Percentiles rank a stretch among this genome's conserved stretches.
These are phyloP conservation scores for Metarhizium humberi DNA, from an alignment of 2,329 filamentous ascomycete genomes.

Conservation along the genomic window DNA sequence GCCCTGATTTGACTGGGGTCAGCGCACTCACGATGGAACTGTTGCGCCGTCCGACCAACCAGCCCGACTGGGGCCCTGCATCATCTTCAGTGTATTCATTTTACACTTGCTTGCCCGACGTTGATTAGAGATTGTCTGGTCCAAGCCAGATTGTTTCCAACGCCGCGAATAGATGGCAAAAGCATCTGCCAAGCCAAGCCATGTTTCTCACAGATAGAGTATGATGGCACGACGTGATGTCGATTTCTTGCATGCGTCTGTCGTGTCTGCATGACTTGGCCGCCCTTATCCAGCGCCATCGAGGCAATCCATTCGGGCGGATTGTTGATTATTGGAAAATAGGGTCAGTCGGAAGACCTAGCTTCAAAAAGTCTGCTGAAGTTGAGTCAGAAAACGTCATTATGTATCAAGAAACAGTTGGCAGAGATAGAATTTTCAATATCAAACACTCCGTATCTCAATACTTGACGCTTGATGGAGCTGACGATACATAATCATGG, in stretches of 20 bases:
- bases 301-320: not conserved
- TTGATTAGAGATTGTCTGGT: not conserved
- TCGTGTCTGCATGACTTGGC: not conserved
- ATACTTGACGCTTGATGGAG: not conserved
- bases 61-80: no score
- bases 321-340: not conserved
- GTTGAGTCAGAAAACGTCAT: no score
- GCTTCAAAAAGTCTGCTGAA: no score
- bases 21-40: not conserved
- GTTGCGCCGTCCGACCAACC: not conserved
- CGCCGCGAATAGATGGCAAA: not conserved
- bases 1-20: no score
- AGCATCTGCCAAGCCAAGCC: not conserved
- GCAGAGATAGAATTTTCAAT: no score
- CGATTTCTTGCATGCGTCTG: not conserved
- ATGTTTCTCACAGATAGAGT: not conserved
- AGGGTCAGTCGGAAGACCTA: no score
- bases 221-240: not conserved
- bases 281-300: no score
- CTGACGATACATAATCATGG: not conserved
- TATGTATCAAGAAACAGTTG: no score
- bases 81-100: no score
- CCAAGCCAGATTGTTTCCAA: not conserved
- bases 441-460: no score
- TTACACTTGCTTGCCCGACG: not conserved